Evolutionary conservation across 371 early-diverging fungal species (phyloP).

Genomic region (Mortierella sp.): DNA sequence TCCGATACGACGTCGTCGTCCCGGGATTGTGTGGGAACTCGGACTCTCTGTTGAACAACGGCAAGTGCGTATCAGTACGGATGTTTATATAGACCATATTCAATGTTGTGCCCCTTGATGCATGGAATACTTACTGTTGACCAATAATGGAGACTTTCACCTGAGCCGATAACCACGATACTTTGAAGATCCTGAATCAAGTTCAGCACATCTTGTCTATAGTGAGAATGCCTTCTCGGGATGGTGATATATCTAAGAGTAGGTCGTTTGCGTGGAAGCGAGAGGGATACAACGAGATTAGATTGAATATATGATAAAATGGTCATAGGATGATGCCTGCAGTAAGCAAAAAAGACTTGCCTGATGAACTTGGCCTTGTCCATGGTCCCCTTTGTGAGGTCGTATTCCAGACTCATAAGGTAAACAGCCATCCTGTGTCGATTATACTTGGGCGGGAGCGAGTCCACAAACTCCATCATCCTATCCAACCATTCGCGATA

Average conservation of each 20-base stretch:
- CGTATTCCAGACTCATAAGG: slow-evolving; percentile 37
- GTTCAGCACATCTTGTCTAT: too few relatives aligned
- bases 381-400: slow-evolving; percentile 17
- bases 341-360: too few relatives aligned
- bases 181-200: too few relatives aligned
- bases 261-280: slow-evolving; percentile 6
- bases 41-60: slow-evolving; percentile 17
- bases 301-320: too few relatives aligned
- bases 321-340: too few relatives aligned
- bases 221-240: slow-evolving; percentile 16
- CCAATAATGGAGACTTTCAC: too few relatives aligned
- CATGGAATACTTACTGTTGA: too few relatives aligned
- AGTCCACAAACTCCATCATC: slow-evolving; percentile 37
- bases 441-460: slow-evolving; percentile 38
- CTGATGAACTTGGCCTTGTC: slow-evolving; percentile 33
- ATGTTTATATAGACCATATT: too few relatives aligned
- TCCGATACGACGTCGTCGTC: slow-evolving; percentile 18
- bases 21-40: slow-evolving; percentile 10
- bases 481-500: slow-evolving; percentile 33
- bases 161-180: too few relatives aligned
- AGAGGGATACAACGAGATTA: background rate
- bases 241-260: slow-evolving; percentile 41
- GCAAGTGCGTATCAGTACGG: too few relatives aligned
- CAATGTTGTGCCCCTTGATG: too few relatives aligned
- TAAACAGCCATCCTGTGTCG: slow-evolving; percentile 38